Conservation (phyloP, 2,329 filamentous ascomycete species). For the Diaporthe citrichinensis region DNA sequence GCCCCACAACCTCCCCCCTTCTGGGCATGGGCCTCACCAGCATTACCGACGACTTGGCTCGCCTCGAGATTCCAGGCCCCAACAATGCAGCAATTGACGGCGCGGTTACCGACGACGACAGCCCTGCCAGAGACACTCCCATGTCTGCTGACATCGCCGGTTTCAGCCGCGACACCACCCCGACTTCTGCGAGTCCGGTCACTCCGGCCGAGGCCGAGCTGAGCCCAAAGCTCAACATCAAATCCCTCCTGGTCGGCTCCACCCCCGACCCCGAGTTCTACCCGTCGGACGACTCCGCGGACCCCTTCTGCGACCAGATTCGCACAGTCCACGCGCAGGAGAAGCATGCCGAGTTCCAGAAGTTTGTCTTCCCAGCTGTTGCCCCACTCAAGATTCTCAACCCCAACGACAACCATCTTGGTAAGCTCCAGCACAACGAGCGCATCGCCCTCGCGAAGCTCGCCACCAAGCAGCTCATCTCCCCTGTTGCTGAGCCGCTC, state of each 20-base stretch:
- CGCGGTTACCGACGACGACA: conserved; percentile 33
- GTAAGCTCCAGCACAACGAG: conserved; percentile 30
- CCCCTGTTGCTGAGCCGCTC: conserved; percentile 20
- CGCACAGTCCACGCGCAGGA: not conserved
- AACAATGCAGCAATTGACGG: not conserved
- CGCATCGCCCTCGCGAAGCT: conserved; percentile 30
- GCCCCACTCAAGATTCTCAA: conserved; percentile 27
- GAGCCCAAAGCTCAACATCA: conserved; percentile 11
- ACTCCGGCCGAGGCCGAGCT: not conserved
- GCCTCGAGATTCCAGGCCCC: not conserved
- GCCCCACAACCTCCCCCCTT: conserved; percentile 7
- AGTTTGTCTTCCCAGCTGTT: not conserved
- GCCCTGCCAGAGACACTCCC: conserved; percentile 35
- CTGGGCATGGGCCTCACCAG: conserved; percentile 13
- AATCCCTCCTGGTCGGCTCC: not conserved
- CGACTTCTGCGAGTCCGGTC: conserved; percentile 19
- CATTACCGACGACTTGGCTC: conserved; percentile 16
- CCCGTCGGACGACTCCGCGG: not conserved
- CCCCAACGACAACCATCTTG: conserved; percentile 21
- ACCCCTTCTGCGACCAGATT: conserved; percentile 12
- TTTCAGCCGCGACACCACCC: conserved; percentile 30
- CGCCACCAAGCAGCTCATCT: not conserved
- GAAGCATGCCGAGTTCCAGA: conserved; percentile 32
- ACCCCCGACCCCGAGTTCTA: conserved; percentile 17
- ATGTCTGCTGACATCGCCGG: conserved; percentile 30